Base-by-base conservation (phyloP, 805 yeast species). In the Ogataea angusta region DNA sequence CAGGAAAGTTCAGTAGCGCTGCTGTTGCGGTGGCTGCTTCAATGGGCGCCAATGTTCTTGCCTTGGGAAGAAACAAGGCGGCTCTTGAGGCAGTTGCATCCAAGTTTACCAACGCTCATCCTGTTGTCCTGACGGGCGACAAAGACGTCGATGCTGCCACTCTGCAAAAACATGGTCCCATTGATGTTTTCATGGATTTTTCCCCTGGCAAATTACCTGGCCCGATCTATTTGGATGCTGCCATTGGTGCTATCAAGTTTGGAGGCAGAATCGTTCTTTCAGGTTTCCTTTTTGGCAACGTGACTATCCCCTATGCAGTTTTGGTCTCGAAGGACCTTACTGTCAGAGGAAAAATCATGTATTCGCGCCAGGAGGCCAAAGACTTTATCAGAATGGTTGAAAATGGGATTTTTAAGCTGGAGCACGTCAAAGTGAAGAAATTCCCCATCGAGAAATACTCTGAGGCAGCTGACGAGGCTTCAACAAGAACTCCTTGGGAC, bases 21-120 rank as follows among this genome's bases (percentile, higher is more conserved):
- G 43, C 43, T 10, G 43, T 43, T 12, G 43, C 47, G 4, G 30
- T 43, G 12, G 47, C 47, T 14, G 30, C 47, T n/a, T 32, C 43
- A 6, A 18, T 43, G 40, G 46, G 46, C 2, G 46, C 46, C 12
- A 24, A 36, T 3, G 46, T 42, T 15, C 17, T 42, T 8, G 40
- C 40, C 4, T 24, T 34, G n/a, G 46, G 46, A 6, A 29, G 46
- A 25, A 38, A 34, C 30, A 30, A 38, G 15, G 22, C 18, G 13
- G 30, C 22, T 2, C 27, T 42, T n/a, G 39, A 18, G 19, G 6
- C 4, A 2, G 6, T 18, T 18, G 19, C 19, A 18, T 18, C 19
- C 3, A 5, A 18, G 2, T 18, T 4, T 18, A 18, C 7, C 4
- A 18, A 18, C 19, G 19, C 6, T 18, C 19, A 18, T 5, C 19